Percentiles rank a stretch among this genome's conserved stretches.
These are phyloP conservation scores for Cercospora nicotianae DNA, from an alignment of 2,329 filamentous ascomycete species.

Conservation along the genomic window DNA sequence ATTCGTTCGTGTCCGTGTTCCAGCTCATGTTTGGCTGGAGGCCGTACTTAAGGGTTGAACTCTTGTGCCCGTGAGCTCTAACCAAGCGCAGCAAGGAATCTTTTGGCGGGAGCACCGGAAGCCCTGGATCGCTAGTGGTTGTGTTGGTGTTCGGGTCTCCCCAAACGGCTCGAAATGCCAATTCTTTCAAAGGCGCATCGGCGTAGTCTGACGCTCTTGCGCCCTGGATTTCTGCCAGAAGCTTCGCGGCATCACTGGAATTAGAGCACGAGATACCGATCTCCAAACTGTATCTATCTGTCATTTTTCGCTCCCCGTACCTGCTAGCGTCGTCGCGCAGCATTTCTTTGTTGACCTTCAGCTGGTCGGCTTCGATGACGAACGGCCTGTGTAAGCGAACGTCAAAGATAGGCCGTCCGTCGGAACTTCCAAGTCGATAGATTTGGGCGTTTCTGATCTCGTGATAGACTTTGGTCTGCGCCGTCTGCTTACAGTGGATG, in stretches of 20 bases:
- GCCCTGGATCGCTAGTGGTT: conserved; percentile 7
- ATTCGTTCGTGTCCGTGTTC: conserved; percentile 14
- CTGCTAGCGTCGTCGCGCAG: conserved; percentile 14
- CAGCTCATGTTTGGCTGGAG: conserved; percentile 35
- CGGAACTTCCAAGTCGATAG: conserved; percentile 10
- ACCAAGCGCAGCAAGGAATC: conserved; percentile 27
- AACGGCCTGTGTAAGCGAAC: conserved; percentile 31
- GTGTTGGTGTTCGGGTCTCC: conserved; percentile 17
- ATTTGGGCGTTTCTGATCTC: conserved; percentile 23
- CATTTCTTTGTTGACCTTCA: conserved; percentile 23
- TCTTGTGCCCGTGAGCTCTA: conserved; percentile 25
- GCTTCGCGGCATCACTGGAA: conserved; percentile 33
- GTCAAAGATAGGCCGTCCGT: conserved; percentile 21
- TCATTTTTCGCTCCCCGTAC: conserved; percentile 28
- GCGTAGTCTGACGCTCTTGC: conserved; percentile 7
- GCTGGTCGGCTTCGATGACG: conserved; percentile 27
- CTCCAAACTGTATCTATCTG: conserved; percentile 28
- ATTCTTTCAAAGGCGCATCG: conserved; percentile 20
- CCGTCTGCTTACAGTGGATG: conserved; percentile 16
- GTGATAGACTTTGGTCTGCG: conserved; percentile 14
- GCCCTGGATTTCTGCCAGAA: conserved; percentile 33
- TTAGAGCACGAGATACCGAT: conserved; percentile 36
- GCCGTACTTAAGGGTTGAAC: conserved; percentile 26
- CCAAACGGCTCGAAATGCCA: conserved; percentile 34
- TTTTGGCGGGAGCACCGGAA: conserved; percentile 33